These are phyloP conservation scores for Irpex sp. DNA, from an alignment of 1,284 basidiomycete species.

Conservation along the genomic window DNA sequence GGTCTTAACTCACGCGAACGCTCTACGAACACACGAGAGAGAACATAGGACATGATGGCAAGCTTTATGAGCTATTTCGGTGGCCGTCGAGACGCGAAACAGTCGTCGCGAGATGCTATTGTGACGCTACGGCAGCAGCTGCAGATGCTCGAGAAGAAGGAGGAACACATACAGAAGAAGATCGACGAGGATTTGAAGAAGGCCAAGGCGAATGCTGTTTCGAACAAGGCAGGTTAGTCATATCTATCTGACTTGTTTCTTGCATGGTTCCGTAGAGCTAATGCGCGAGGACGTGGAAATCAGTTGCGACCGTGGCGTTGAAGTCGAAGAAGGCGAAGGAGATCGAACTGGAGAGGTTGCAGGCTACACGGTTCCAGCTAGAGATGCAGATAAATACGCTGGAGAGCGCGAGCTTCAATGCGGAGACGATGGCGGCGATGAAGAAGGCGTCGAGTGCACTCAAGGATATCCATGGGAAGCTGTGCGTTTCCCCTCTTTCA, in stretches of 20 bases:
- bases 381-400: constrained; percentile 98
- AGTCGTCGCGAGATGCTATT: constrained; percentile 83
- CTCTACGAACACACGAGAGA: neutral
- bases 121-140: constrained; percentile 84
- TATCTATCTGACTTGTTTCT: neutral
- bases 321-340: constrained; percentile 94
- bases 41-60: constrained; percentile 63
- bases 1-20: neutral
- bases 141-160: constrained; percentile 99
- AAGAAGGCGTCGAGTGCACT: constrained; percentile 93
- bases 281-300: neutral
- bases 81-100: constrained; percentile 74
- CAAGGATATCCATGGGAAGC: constrained; percentile 87
- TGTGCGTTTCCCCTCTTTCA: constrained; percentile 54
- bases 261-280: neutral
- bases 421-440: constrained; percentile 98
- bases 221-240: constrained; percentile 87
- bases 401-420: constrained; percentile 97
- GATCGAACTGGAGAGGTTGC: constrained; percentile 83
- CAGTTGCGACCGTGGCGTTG: constrained; percentile 88
- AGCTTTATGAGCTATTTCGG: constrained; percentile 86
- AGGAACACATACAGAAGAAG: constrained; percentile 95
- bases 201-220: constrained; percentile 90
- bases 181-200: constrained; percentile 94
- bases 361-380: constrained; percentile 87